Evolutionary conservation across 106 monocot genomes (phyloP), one percentile per base, ranked within the genome.

Genomic region (Dendrobium officinale): DNA sequence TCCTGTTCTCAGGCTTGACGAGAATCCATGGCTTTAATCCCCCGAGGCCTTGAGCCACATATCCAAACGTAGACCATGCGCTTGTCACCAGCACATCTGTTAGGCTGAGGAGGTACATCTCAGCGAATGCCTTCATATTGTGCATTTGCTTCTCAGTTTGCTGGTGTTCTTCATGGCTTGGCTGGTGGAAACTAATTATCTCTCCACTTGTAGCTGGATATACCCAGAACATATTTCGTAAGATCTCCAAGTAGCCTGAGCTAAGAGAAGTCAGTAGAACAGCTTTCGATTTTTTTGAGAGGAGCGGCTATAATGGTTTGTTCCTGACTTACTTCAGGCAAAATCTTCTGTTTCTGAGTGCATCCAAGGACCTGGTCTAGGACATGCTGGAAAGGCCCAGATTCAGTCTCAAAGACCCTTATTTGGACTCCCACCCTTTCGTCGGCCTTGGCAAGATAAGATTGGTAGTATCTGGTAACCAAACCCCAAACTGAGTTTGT

Each of bases 401-500:
- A 3, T 67, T 82, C 75, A 64, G 42, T 29, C 42, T 87, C 86
- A 66, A 96, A 91, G 27, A 91, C 81, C 45, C 96, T 88, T 31
- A 96, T 88, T 74, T 92, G 95, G 51, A 96, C 82, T 49, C 93
- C 96, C 9, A 93, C 27, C 13, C 76, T 89, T 82, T 92, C 86
- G 19, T 87, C 86, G 0, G 89, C 84, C 24, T 85, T 83, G 7
- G 87, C 83, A 8, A 98, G 83, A 78, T 93, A 92, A 70, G 88
- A 79, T 67, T 90, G 77, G 48, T 96, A 86, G 79, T 88, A 96
- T 79, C 96, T 84, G 17, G 81, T 92, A 4, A 93, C 85, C 48
- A 93, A 74, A 24, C 93, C 93, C 96, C 96, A 96, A 0, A 93
- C 92, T 6, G 75, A 9, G 55, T 96, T 93, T 5, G 90, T 84